Evolutionary conservation across 495 filamentous ascomycete genomes (phyloP).

Genomic region (Hypoxylon lenormandii): DNA sequence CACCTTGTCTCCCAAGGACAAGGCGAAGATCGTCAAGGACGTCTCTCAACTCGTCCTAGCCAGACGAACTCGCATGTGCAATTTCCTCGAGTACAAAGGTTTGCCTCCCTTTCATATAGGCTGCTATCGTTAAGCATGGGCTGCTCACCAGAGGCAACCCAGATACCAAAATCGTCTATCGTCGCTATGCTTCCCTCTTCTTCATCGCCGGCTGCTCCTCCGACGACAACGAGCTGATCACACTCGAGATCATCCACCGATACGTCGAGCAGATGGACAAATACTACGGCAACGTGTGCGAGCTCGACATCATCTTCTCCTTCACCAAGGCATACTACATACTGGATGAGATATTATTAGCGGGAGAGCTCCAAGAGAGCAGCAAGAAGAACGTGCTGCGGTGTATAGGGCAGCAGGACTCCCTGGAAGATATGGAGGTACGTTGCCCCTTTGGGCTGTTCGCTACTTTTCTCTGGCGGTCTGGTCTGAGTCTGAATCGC

Average conservation of each 20-base stretch:
- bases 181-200: constrained; percentile 97
- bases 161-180: constrained; percentile 99
- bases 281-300: constrained; percentile 99
- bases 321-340: constrained; percentile 99
- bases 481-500: background rate
- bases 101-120: constrained; percentile 9
- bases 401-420: constrained; percentile 94
- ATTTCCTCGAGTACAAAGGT: constrained; percentile 99
- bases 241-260: constrained; percentile 96
- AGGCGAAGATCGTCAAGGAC: constrained; percentile 99
- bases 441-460: constrained; percentile 57
- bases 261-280: constrained; percentile 99
- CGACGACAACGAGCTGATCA: constrained; percentile 97
- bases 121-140: background rate
- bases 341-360: constrained; percentile 92
- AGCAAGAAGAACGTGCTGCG: constrained; percentile 98
- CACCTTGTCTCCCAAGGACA: constrained; percentile 96
- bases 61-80: constrained; percentile 97
- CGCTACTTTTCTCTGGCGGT: constrained; percentile 8
- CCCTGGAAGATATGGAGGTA: constrained; percentile 97
- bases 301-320: constrained; percentile 99
- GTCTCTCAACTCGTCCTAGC: constrained; percentile 98
- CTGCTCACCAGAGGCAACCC: constrained; percentile 33
- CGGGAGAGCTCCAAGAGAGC: constrained; percentile 98
- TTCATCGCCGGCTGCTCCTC: constrained; percentile 97